Evolutionary conservation across 2,329 filamentous ascomycete species (phyloP).

Genomic region (Fusarium continuum): DNA sequence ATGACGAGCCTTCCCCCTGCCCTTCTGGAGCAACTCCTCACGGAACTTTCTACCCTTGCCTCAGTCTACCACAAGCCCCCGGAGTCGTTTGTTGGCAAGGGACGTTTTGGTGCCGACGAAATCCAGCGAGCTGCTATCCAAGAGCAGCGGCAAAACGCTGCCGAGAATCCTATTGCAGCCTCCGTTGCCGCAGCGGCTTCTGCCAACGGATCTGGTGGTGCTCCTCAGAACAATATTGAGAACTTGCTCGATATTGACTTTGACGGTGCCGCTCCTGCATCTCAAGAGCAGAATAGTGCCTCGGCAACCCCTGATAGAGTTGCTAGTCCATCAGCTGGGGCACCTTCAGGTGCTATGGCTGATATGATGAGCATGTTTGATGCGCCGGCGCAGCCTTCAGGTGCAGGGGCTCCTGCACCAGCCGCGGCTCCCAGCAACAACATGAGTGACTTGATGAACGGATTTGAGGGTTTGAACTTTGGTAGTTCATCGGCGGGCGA

Average conservation of each 20-base stretch:
- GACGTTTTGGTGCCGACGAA: conserved; percentile 90
- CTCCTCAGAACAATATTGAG: conserved; percentile 81
- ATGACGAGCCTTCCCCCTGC: conserved; percentile 87
- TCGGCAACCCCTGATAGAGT: conserved; percentile 74
- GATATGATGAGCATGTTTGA: conserved; percentile 78
- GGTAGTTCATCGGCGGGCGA: conserved; percentile 64
- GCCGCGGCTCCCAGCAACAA: conserved; percentile 59
- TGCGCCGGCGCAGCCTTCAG: conserved; percentile 66
- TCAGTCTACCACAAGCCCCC: conserved; percentile 99
- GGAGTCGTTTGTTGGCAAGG: conserved; percentile 97
- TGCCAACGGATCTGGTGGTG: conserved; percentile 66
- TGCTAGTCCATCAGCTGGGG: conserved; percentile 65
- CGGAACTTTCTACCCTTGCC: conserved; percentile 90
- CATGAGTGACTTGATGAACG: conserved; percentile 89
- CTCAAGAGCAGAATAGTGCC: conserved; percentile 67
- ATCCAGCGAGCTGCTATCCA: conserved; percentile 96
- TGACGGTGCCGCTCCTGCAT: conserved; percentile 92
- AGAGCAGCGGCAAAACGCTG: conserved; percentile 91
- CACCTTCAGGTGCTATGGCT: conserved; percentile 61
- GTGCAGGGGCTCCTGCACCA: conserved; percentile 50
- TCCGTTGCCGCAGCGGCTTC: conserved; percentile 77
- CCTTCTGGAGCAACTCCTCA: conserved; percentile 88
- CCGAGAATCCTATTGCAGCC: conserved; percentile 92
- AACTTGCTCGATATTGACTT: conserved; percentile 97
- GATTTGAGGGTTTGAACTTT: conserved; percentile 84